Evolutionary conservation across 192 early-diverging fungal genomes (phyloP), one percentile per base, ranked within the genome.

Genomic region (Coemansia sp.): DNA sequence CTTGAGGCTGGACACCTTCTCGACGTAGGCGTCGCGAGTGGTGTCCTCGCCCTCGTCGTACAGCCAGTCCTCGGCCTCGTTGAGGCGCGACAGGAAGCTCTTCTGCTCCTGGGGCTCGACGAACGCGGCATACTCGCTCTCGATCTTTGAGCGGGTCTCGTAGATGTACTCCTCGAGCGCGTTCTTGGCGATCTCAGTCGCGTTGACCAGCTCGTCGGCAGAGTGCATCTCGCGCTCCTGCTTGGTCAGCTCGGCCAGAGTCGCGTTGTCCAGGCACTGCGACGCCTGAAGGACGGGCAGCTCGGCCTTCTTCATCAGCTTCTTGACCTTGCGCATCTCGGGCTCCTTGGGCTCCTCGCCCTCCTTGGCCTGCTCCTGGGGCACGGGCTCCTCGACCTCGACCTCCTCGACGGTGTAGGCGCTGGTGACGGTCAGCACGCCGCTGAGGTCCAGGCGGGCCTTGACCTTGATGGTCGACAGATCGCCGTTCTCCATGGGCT

Each of bases 131-230:
- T 88, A 93, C 27, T 87, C 82, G 46, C 66, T 69, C 54, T 91
- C 90, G 30, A 95, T 72, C 89, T 96, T 95, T 72, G 82, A 80
- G 51, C 96, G 90, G 57, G 89, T 91, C 27, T 97, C 91, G 78
- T 98, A 98, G 27, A 97, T 92, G 83, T 98, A 98, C 84, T 98
- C 96, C 79, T 98, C 96, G 53, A 98, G 87, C 46, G 88, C 85
- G 82, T 98, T 98, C 81, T 93, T 92, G 75, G 86, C 87, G 60
- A 91, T 85, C 73, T 95, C 95, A 20, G 96, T 98, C 61, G 95
- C 95, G 52, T 88, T 83, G 28, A 98, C 91, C 55, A 98, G 87
- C 68, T 89, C 88, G 81, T 98, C 95, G 55, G 84, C 62, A 16
- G 87, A 67, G 45, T 75, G 60, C 96, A 98, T 97, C 66, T 92